These are phyloP conservation scores for Celoporthe dispersa DNA, from an alignment of 2,329 filamentous ascomycete genomes.

Conservation along the genomic window DNA sequence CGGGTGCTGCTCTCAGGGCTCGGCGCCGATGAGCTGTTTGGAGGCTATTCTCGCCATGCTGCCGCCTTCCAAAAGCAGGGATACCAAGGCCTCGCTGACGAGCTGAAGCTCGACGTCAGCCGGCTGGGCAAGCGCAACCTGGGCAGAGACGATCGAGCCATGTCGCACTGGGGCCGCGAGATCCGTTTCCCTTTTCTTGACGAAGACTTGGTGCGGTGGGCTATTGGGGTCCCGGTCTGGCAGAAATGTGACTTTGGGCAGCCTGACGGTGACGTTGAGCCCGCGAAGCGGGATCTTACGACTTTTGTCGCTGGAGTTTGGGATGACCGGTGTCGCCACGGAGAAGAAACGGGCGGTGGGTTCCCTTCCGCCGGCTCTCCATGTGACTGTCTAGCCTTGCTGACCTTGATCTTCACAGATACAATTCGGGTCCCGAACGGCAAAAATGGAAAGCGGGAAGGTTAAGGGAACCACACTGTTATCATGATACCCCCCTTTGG, in stretches of 20 bases:
- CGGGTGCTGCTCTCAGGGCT: conserved; percentile 89
- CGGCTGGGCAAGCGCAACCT: conserved; percentile 93
- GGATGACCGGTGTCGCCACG: conserved; percentile 71
- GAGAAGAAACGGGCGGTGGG: conserved; percentile 92
- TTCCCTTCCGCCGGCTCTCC: conserved; percentile 26
- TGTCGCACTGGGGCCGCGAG: conserved; percentile 88
- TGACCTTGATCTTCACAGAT: conserved; percentile 53
- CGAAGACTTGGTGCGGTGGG: conserved; percentile 82
- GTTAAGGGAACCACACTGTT: conserved; percentile 71
- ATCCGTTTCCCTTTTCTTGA: conserved; percentile 90
- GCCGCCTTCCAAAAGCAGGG: conserved; percentile 73
- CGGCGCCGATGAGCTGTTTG: conserved; percentile 95
- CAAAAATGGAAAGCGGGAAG: conserved; percentile 76
- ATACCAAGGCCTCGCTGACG: conserved; percentile 73
- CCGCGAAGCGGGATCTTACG: conserved; percentile 82
- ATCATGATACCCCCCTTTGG: conserved; percentile 40
- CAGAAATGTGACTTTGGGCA: conserved; percentile 88
- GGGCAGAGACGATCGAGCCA: conserved; percentile 88
- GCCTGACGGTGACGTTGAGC: conserved; percentile 57
- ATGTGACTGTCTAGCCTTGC: background rate
- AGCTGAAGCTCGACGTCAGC: conserved; percentile 83
- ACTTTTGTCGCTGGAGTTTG: conserved; percentile 74
- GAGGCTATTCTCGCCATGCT: conserved; percentile 85
- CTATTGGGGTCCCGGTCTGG: conserved; percentile 73
- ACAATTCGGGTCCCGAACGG: conserved; percentile 81